Evolutionary conservation across 2,329 filamentous ascomycete genomes (phyloP).

Genomic region (Teratosphaeria epicoccoides): DNA sequence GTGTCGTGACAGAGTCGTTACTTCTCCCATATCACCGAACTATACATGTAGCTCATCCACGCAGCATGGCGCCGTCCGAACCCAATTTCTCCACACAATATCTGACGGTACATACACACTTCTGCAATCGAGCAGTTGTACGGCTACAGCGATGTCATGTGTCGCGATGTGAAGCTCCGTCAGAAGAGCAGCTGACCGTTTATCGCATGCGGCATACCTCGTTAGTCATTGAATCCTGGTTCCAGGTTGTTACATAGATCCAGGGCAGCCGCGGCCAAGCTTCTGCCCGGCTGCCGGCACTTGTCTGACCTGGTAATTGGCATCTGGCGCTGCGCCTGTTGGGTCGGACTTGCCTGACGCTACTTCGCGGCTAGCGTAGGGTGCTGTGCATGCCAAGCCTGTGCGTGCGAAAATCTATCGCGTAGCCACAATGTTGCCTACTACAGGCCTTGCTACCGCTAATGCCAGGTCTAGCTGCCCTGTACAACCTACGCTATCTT

Average conservation of each 20-base stretch:
- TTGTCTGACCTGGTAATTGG: background rate
- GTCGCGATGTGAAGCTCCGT: background rate
- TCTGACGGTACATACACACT: no score
- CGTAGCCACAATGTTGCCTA: no score
- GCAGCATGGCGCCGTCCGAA: background rate
- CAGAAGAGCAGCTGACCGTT: background rate
- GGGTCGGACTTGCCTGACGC: background rate
- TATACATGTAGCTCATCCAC: background rate
- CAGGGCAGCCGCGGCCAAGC: background rate
- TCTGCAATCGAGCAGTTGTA: no score
- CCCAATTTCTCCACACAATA: background rate
- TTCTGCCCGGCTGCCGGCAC: no score
- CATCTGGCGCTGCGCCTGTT: no score
- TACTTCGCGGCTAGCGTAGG: background rate
- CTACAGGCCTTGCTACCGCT: no score
- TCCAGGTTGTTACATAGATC: background rate
- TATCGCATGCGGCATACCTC: background rate
- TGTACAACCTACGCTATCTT: no score
- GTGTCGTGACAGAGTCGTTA: no score
- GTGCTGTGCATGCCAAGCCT: slow-evolving; percentile 1
- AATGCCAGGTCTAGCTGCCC: no score
- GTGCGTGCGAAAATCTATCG: no score
- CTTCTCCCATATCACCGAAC: background rate
- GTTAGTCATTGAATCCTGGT: no score
- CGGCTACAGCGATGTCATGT: background rate